Percentiles rank a stretch among this genome's conserved stretches.
phyloP scores from a whole-genome alignment of 139 green algal genomes.

The Chlorella sp. region DNA sequence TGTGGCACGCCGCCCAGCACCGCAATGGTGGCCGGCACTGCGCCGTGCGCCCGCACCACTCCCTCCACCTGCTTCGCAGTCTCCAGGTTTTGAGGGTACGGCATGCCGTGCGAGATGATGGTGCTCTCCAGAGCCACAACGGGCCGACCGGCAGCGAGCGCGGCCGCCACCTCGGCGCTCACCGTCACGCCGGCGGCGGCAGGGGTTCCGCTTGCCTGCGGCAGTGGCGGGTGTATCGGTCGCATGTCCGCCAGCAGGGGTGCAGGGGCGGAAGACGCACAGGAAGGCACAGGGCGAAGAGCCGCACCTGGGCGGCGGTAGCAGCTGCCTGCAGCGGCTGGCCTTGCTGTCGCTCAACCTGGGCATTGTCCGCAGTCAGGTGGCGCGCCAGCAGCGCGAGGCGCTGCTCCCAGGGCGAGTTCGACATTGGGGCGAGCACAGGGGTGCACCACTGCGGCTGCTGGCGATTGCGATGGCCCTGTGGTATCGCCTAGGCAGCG shows the following conservation, averaged over 20 bases:
- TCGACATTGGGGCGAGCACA: neutral
- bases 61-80: slow-evolving; percentile 89
- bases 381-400: neutral
- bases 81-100: slow-evolving; percentile 92
- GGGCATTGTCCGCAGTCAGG: neutral
- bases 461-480: too few species aligned
- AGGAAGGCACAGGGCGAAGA: too few species aligned
- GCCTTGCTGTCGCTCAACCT: neutral
- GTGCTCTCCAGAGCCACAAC: slow-evolving; percentile 97
- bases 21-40: slow-evolving; percentile 94
- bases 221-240: neutral
- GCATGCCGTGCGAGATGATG: slow-evolving; percentile 98
- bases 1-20: slow-evolving; percentile 82
- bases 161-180: slow-evolving; percentile 75
- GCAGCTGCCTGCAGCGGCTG: neutral
- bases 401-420: neutral
- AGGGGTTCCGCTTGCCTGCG: neutral
- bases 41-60: slow-evolving; percentile 74
- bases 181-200: neutral
- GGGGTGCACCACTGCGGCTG: too few species aligned
- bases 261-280: too few species aligned
- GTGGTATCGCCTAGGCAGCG: too few species aligned
- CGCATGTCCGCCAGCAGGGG: too few species aligned
- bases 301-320: too few species aligned
- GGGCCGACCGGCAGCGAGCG: slow-evolving; percentile 63